Evolutionary conservation across 306 rosid genomes (phyloP).

Genomic region (Cicer arietinum): DNA sequence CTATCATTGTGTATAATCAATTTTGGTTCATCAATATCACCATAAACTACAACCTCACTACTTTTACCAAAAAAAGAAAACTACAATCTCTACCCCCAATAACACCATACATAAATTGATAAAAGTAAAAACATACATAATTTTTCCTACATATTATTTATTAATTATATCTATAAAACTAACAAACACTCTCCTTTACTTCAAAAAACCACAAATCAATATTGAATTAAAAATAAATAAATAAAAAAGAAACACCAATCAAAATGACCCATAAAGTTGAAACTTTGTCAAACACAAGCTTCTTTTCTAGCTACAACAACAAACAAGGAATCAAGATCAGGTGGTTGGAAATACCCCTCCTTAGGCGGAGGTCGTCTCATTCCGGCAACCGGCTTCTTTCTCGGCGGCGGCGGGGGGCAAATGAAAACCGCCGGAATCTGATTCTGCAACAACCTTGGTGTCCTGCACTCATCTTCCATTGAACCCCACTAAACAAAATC

Average conservation of each 20-base stretch:
- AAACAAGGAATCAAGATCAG: constrained; percentile 80
- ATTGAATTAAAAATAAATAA: neutral
- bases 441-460: constrained; percentile 64
- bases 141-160: constrained; percentile 13
- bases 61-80: neutral
- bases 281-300: constrained; percentile 51
- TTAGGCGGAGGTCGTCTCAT: constrained; percentile 57
- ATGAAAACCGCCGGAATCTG: constrained; percentile 54
- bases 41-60: no score
- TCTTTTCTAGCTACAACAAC: constrained; percentile 52
- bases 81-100: neutral
- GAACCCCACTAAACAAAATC: constrained; percentile 20
- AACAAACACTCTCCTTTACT: constrained; percentile 15
- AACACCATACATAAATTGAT: no score
- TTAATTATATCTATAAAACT: constrained; percentile 5
- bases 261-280: neutral
- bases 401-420: constrained; percentile 74
- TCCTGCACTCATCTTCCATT: constrained; percentile 59
- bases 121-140: neutral
- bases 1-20: no score
- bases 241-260: neutral
- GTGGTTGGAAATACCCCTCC: constrained; percentile 76
- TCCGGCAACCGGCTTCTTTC: constrained; percentile 59
- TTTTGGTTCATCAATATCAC: no score
- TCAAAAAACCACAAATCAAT: neutral